These are phyloP conservation scores for Panaeolus papilionaceus DNA, from an alignment of 768 basidiomycete genomes.

Conservation along the genomic window DNA sequence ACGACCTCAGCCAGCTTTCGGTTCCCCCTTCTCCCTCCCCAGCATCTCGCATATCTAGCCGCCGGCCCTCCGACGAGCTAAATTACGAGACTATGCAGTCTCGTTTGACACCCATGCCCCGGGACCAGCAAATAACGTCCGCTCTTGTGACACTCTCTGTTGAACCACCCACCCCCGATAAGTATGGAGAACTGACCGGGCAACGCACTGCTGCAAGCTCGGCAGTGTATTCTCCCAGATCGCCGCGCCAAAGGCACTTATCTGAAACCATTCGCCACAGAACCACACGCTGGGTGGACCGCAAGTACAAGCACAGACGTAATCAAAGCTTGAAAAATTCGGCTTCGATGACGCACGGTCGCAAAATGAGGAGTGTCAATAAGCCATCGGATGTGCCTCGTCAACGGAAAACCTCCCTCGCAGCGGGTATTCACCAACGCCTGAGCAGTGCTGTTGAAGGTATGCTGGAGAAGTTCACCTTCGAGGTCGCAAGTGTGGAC, in stretches of 20 bases:
- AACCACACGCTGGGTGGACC: conserved; percentile 64
- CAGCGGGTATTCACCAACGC: conserved; percentile 39
- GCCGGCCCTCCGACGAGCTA: conserved; percentile 18
- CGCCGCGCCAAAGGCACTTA: conserved; percentile 45
- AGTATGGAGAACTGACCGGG: conserved; percentile 17
- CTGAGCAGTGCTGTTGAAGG: conserved; percentile 51
- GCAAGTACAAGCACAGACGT: conserved; percentile 49
- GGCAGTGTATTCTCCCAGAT: conserved; percentile 26
- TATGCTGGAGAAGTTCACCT: conserved; percentile 47
- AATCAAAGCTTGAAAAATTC: conserved; percentile 20
- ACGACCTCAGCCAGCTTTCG: conserved; percentile 53
- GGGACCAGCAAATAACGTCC: conserved; percentile 11
- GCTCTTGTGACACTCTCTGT: conserved; percentile 43
- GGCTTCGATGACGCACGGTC: conserved; percentile 19
- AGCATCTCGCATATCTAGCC: conserved; percentile 20
- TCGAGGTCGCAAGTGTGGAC: not conserved
- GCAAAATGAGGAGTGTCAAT: not conserved
- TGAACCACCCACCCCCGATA: conserved; percentile 50
- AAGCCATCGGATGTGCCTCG: conserved; percentile 7
- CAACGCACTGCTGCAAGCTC: not conserved
- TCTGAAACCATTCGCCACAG: conserved; percentile 62
- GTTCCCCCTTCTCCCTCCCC: conserved; percentile 48
- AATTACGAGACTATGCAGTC: conserved; percentile 16
- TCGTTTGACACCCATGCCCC: not conserved
- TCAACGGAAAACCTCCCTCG: conserved; percentile 8